A percentile compares a stretch with the other conserved stretches of the same genome.
phyloP scores from a whole-genome alignment of 140 eudicot genomes.

The Oenanthe javanica region DNA sequence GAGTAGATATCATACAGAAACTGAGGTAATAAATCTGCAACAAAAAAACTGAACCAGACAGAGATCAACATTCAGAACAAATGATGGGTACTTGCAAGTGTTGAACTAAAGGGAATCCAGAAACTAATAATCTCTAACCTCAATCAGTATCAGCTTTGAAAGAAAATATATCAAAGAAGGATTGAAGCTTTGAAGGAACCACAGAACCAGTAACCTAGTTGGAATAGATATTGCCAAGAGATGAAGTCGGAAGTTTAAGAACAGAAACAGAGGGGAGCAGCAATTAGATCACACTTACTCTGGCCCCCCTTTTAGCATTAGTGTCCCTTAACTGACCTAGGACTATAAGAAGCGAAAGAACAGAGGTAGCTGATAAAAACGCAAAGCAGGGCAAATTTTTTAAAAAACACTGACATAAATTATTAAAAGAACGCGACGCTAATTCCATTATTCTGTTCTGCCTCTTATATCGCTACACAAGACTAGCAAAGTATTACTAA shows the following conservation, averaged over 20 bases:
- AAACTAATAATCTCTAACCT: background rate
- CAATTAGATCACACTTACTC: background rate
- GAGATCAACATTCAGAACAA: background rate
- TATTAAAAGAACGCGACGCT: background rate
- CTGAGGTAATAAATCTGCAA: background rate
- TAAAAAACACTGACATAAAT: background rate
- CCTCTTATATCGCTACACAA: background rate
- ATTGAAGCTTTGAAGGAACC: too few species aligned
- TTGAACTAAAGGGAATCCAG: background rate
- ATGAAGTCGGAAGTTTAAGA: background rate
- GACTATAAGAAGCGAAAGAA: background rate
- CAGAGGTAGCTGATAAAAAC: background rate
- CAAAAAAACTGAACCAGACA: background rate
- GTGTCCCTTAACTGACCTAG: background rate
- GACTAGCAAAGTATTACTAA: background rate
- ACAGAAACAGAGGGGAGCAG: background rate
- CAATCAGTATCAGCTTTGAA: background rate
- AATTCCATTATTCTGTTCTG: background rate
- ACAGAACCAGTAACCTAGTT: too few species aligned
- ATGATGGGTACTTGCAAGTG: background rate
- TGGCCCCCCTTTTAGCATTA: background rate
- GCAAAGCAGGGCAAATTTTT: background rate
- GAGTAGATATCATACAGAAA: background rate
- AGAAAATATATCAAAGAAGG: too few species aligned
- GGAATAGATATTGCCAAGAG: too few species aligned